Conservation (phyloP, 495 filamentous ascomycete genomes). For the Hypoxylon subgilvum region DNA sequence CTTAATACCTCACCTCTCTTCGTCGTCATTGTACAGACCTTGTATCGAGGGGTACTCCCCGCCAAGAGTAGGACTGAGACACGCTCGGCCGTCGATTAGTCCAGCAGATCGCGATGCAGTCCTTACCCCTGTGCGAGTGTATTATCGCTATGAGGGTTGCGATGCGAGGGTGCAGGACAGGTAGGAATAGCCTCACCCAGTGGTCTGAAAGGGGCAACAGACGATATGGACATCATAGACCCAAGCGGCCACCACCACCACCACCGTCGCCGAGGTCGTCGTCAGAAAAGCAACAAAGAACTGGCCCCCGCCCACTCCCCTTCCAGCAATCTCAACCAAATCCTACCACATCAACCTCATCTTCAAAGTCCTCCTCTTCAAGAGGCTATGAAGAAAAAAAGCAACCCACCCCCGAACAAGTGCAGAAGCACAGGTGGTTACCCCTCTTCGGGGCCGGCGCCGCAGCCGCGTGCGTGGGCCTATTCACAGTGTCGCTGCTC, state of each 20-base stretch:
- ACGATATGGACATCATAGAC: constrained; percentile 16
- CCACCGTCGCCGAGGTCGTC: background rate
- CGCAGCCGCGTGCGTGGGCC: constrained; percentile 36
- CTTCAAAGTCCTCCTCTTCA: constrained; percentile 9
- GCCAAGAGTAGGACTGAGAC: background rate
- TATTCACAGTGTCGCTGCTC: constrained; percentile 35
- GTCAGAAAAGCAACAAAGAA: too few relatives aligned
- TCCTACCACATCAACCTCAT: background rate
- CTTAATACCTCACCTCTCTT: constrained; percentile 7
- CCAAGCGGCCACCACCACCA: background rate
- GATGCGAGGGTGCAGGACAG: constrained; percentile 7
- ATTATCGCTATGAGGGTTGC: constrained; percentile 12
- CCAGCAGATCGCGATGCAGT: constrained; percentile 29
- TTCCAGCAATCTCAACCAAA: constrained; percentile 5
- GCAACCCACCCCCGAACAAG: constrained; percentile 24
- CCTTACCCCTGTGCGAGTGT: constrained; percentile 12
- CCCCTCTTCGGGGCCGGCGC: constrained; percentile 40
- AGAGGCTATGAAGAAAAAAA: constrained; percentile 13
- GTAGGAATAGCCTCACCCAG: constrained; percentile 27
- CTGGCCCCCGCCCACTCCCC: background rate
- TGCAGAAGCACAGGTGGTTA: constrained; percentile 35
- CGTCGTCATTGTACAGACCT: too few relatives aligned
- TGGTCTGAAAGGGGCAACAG: constrained; percentile 10
- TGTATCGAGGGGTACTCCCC: background rate
- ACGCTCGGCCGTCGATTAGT: constrained; percentile 2